Evolutionary conservation across 306 rosid species (phyloP).

Genomic region (Trifolium dubium): DNA sequence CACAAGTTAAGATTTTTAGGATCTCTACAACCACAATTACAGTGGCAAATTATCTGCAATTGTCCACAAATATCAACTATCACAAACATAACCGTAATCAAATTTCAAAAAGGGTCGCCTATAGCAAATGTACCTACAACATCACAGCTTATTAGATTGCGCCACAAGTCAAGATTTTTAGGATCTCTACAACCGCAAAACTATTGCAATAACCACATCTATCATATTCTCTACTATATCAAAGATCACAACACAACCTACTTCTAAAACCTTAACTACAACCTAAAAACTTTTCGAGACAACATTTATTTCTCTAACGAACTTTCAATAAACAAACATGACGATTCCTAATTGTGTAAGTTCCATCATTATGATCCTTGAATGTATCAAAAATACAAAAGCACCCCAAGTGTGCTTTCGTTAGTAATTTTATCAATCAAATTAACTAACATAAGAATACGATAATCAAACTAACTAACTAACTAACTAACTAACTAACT

Average conservation of each 20-base stretch:
- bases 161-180: no score
- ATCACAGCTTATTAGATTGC: neutral
- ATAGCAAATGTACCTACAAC: neutral
- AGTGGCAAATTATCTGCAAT: neutral
- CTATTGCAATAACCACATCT: neutral
- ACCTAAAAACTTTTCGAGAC: neutral
- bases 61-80: neutral
- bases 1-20: neutral
- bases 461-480: neutral
- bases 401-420: neutral
- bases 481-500: neutral
- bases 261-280: neutral
- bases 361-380: neutral
- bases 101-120: neutral
- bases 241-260: neutral
- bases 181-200: neutral
- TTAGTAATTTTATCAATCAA: neutral
- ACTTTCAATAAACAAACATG: neutral
- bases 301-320: conserved; percentile 16
- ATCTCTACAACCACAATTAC: neutral
- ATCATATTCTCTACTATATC: neutral
- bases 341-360: neutral
- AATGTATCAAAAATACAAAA: neutral
- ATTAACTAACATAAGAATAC: neutral
- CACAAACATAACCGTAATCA: neutral